These are phyloP conservation scores for Myriosclerotinia curreyana DNA, from an alignment of 2,329 filamentous ascomycete genomes.

Conservation along the genomic window DNA sequence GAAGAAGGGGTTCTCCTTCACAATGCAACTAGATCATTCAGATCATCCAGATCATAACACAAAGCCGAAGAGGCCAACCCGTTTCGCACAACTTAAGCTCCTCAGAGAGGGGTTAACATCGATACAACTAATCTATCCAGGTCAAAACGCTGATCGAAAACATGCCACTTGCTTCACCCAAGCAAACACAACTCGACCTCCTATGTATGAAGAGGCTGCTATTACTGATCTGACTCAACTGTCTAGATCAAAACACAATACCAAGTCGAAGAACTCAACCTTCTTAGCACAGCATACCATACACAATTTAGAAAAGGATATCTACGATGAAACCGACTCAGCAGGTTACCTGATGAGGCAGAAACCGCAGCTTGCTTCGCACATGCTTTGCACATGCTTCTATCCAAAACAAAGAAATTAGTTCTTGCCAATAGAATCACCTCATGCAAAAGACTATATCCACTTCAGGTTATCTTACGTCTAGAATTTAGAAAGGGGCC, in stretches of 20 bases:
- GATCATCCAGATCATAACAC: too few relatives aligned
- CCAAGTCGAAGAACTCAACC: not conserved
- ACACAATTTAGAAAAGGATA: not conserved
- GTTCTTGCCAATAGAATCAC: too few relatives aligned
- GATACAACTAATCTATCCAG: not conserved
- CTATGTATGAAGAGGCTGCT: too few relatives aligned
- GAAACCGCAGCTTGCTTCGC: too few relatives aligned
- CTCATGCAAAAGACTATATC: not conserved
- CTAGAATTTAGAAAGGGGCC: not conserved
- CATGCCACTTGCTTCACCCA: not conserved
- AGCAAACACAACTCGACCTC: not conserved
- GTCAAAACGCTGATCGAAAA: not conserved
- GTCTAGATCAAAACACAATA: too few relatives aligned
- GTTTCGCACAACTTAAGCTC: not conserved
- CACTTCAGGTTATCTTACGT: not conserved
- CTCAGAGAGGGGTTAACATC: not conserved
- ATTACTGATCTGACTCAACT: too few relatives aligned
- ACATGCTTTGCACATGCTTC: too few relatives aligned
- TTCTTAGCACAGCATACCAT: not conserved
- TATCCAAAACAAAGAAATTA: too few relatives aligned
- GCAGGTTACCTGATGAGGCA: too few relatives aligned
- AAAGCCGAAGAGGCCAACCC: not conserved
- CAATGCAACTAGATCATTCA: not conserved
- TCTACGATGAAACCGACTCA: too few relatives aligned
- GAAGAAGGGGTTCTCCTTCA: not conserved